Evolutionary conservation across 176 grass and related monocot species (phyloP).

Genomic region (Oryza officinalis): DNA sequence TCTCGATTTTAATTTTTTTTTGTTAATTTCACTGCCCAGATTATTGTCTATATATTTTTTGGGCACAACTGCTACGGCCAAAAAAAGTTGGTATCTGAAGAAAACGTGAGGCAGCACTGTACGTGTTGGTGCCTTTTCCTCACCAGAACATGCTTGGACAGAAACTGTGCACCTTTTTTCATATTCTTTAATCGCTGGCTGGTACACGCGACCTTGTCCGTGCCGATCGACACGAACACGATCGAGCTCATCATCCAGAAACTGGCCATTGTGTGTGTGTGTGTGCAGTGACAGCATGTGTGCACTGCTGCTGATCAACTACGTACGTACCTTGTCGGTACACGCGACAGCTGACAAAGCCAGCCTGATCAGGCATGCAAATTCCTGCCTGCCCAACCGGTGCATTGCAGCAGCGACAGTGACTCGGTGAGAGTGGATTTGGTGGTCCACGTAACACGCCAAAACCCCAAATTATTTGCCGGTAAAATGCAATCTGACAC

Average conservation of each 20-base stretch:
- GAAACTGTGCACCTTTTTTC: background rate
- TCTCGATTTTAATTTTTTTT: no score
- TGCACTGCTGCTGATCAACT: background rate
- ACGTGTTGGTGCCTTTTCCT: background rate
- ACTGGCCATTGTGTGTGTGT: background rate
- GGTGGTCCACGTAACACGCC: background rate
- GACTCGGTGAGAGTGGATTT: background rate
- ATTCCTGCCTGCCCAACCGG: background rate
- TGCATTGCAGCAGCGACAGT: background rate
- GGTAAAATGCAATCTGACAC: background rate
- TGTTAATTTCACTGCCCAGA: no score
- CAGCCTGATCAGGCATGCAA: background rate
- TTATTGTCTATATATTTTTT: no score
- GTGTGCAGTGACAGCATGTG: background rate
- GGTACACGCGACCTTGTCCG: background rate
- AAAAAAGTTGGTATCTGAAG: background rate
- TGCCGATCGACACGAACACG: no score
- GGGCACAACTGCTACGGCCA: no score
- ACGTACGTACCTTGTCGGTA: constrained; percentile 9
- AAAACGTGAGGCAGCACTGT: background rate
- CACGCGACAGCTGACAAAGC: background rate
- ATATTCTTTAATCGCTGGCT: constrained; percentile 6
- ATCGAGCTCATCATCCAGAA: background rate
- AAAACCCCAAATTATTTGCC: background rate
- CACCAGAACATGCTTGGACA: background rate